Conservation (phyloP, 306 rosid species). For the Quercus robur region DNA sequence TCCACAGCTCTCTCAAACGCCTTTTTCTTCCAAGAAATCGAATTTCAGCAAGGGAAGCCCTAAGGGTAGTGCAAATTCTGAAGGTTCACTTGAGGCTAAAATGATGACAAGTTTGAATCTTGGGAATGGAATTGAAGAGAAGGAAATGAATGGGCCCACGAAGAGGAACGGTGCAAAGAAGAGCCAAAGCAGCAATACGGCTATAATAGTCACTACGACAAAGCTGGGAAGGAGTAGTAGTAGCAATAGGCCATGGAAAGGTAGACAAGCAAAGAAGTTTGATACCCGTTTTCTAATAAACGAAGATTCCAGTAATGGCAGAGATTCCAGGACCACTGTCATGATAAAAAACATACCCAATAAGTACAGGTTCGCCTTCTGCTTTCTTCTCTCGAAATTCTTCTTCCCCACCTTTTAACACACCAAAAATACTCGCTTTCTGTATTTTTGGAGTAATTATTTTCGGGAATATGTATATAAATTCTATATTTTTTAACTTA, state of each 20-base stretch:
- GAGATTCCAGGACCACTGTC: conserved; percentile 78
- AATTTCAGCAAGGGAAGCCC: conserved; percentile 10
- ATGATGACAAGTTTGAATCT: conserved; percentile 31
- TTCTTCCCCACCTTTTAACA: background rate
- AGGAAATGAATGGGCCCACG: conserved; percentile 1
- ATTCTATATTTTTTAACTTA: background rate
- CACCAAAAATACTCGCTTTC: background rate
- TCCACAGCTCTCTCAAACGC: conserved; percentile 18
- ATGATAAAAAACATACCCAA: conserved; percentile 98
- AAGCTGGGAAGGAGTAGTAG: conserved; percentile 20
- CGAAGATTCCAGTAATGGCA: conserved; percentile 44
- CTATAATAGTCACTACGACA: background rate
- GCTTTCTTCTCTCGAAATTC: background rate
- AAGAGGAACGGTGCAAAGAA: conserved; percentile 21
- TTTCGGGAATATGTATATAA: background rate
- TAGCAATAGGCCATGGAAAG: conserved; percentile 41
- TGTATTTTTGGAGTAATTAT: too few species aligned
- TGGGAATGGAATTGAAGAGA: conserved; percentile 22
- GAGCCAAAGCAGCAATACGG: background rate
- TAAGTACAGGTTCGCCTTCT: conserved; percentile 69
- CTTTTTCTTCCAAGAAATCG: conserved; percentile 12
- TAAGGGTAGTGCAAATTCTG: background rate
- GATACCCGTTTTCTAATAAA: conserved; percentile 63
- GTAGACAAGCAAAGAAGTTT: conserved; percentile 52
- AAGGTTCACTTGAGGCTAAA: conserved; percentile 14